Evolutionary conservation across 805 yeast genomes (phyloP).

Genomic region (Monosporozyma aerobia): DNA sequence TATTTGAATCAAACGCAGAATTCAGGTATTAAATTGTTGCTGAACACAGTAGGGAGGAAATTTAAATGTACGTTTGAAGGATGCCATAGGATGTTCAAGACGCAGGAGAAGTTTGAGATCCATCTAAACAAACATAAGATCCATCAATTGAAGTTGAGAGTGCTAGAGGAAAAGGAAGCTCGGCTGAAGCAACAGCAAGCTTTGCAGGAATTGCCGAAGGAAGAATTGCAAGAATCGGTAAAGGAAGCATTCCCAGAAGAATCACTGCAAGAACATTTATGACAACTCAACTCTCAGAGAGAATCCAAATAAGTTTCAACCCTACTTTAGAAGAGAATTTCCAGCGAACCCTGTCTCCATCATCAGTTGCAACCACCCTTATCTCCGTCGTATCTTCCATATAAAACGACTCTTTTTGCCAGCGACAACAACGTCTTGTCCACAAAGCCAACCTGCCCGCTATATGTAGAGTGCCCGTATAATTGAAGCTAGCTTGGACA

Average conservation of each 20-base stretch:
- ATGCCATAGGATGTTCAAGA: constrained; percentile 47
- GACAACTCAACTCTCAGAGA: no score
- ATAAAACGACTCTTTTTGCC: background rate
- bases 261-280: background rate
- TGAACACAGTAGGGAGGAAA: constrained; percentile 31
- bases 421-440: background rate
- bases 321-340: no score
- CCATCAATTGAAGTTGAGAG: constrained; percentile 26
- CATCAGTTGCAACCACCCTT: background rate
- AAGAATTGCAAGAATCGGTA: no score
- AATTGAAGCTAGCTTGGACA: no score
- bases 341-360: no score
- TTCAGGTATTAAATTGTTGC: constrained; percentile 23
- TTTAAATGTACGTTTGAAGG: constrained; percentile 40
- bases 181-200: background rate
- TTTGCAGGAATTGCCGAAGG: background rate
- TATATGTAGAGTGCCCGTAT: background rate
- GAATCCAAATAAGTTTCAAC: no score
- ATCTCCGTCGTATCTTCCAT: background rate
- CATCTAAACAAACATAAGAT: constrained; percentile 30
- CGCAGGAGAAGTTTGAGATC: constrained; percentile 26
- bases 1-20: constrained; percentile 13
- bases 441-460: background rate
- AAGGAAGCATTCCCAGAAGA: no score
- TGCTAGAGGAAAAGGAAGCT: constrained; percentile 11